These are phyloP conservation scores for Ascosphaera aggregata DNA, from an alignment of 2,329 filamentous ascomycete species.

Conservation along the genomic window DNA sequence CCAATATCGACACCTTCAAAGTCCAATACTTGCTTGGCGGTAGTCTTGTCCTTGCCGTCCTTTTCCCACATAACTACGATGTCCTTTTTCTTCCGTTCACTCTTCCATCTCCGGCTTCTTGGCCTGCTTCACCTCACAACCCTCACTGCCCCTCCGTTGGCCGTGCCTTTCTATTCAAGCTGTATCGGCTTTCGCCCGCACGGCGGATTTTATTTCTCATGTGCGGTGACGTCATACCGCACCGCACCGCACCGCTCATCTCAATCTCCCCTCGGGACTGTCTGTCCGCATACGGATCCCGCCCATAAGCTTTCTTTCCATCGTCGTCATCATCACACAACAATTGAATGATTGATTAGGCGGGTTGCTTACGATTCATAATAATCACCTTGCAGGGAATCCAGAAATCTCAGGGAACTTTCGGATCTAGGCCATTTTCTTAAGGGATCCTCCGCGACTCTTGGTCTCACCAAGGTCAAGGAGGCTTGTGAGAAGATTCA, in stretches of 20 bases:
- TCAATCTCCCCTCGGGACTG: too few species aligned
- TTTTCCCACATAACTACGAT: slow-evolving; percentile 82
- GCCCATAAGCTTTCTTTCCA: too few species aligned
- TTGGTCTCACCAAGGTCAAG: slow-evolving; percentile 75
- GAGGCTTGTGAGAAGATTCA: slow-evolving; percentile 95
- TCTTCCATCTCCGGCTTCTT: too few species aligned
- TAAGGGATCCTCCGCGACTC: slow-evolving; percentile 87
- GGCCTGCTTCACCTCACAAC: too few species aligned
- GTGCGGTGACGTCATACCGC: not conserved
- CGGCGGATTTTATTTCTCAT: not conserved
- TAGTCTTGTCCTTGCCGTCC: slow-evolving; percentile 50
- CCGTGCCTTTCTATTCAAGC: too few species aligned
- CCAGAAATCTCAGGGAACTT: slow-evolving; percentile 46
- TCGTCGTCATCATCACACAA: too few species aligned
- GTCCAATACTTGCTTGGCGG: slow-evolving; percentile 81
- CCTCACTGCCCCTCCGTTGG: too few species aligned
- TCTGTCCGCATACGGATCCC: not conserved
- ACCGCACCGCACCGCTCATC: too few species aligned
- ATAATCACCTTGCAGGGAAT: slow-evolving; percentile 25
- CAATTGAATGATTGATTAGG: not conserved
- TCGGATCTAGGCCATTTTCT: slow-evolving; percentile 83
- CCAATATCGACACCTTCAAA: slow-evolving; percentile 91
- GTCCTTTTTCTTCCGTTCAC: too few species aligned
- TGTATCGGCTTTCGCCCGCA: not conserved
- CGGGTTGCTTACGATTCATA: too few species aligned